Evolutionary conservation across 495 filamentous ascomycete genomes (phyloP).

Genomic region (Annulohypoxylon stygium): DNA sequence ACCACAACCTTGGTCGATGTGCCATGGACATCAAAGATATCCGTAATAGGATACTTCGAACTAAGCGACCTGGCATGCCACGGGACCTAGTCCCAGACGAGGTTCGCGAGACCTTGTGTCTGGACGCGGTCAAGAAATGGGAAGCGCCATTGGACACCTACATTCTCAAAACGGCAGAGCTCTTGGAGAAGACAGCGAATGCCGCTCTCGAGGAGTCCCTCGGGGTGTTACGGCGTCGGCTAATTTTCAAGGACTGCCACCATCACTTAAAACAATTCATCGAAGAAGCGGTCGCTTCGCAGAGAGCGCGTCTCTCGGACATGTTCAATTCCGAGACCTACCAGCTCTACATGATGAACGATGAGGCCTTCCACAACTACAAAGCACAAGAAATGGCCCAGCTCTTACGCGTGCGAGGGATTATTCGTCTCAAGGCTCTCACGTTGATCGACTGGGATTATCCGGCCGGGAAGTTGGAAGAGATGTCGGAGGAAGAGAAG

Average conservation of each 20-base stretch:
- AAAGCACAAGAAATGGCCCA: slow-evolving; percentile 52
- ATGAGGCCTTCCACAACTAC: slow-evolving; percentile 54
- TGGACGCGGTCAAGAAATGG: slow-evolving; percentile 57
- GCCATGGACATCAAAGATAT: slow-evolving; percentile 54
- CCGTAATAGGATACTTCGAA: slow-evolving; percentile 52
- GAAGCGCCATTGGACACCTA: slow-evolving; percentile 50
- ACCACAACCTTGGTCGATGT: slow-evolving; percentile 37
- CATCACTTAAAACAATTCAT: slow-evolving; percentile 54
- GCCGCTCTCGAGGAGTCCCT: slow-evolving; percentile 54
- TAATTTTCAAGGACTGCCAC: slow-evolving; percentile 56
- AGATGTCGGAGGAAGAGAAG: slow-evolving; percentile 58
- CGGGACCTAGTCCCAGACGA: slow-evolving; percentile 55
- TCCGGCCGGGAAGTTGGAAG: slow-evolving; percentile 34
- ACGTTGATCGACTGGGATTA: slow-evolving; percentile 52
- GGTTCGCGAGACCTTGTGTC: slow-evolving; percentile 58
- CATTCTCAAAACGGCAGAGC: slow-evolving; percentile 52
- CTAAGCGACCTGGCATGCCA: slow-evolving; percentile 59
- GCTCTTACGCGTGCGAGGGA: slow-evolving; percentile 52
- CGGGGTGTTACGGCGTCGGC: slow-evolving; percentile 52
- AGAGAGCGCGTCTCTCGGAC: slow-evolving; percentile 46
- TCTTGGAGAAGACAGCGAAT: slow-evolving; percentile 50
- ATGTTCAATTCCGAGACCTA: slow-evolving; percentile 57
- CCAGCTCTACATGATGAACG: slow-evolving; percentile 60
- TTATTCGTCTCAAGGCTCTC: slow-evolving; percentile 53
- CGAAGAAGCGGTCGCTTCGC: slow-evolving; percentile 42